Conservation (phyloP, 495 filamentous ascomycete genomes). For the Talaromyces ruber region DNA sequence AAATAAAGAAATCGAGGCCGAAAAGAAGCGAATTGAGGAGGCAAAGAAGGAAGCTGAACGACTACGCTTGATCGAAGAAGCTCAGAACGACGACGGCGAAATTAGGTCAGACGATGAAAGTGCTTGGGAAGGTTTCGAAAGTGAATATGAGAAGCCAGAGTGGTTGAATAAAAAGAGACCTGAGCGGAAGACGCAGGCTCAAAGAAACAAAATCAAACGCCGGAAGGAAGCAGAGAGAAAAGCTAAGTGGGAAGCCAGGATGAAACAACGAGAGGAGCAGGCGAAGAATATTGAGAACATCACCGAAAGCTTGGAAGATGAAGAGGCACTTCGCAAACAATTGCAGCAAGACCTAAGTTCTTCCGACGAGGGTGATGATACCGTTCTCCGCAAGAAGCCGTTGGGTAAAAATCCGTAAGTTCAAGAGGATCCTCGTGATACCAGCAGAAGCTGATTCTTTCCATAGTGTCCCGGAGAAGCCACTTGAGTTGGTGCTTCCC, state of each 20-base stretch:
- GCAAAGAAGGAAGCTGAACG: conserved; percentile 54
- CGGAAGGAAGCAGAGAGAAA: conserved; percentile 77
- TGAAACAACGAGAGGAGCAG: conserved; percentile 63
- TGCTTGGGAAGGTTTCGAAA: conserved; percentile 80
- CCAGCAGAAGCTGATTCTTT: conserved; percentile 15
- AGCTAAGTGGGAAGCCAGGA: conserved; percentile 58
- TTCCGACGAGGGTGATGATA: conserved; percentile 41
- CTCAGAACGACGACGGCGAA: conserved; percentile 57
- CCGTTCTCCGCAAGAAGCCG: conserved; percentile 60
- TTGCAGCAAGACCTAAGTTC: conserved; percentile 45
- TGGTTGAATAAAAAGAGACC: conserved; percentile 62
- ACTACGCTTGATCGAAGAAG: conserved; percentile 44
- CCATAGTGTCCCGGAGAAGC: conserved; percentile 60
- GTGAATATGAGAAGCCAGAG: conserved; percentile 53
- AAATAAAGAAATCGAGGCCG: conserved; percentile 66
- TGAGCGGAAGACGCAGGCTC: conserved; percentile 72
- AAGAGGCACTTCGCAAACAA: conserved; percentile 40
- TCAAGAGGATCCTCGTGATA: not conserved
- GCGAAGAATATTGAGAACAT: conserved; percentile 54
- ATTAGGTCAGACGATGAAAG: conserved; percentile 75
- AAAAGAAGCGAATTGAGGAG: conserved; percentile 65
- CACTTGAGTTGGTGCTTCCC: conserved; percentile 79
- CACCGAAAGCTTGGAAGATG: conserved; percentile 49
- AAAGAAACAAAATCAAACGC: conserved; percentile 79
- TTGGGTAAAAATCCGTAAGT: conserved; percentile 58